A percentile compares a stretch with the other conserved stretches of the same genome.
Evolutionary conservation across 1,284 basidiomycete species (phyloP).

Genomic region (Boletus calvinii): DNA sequence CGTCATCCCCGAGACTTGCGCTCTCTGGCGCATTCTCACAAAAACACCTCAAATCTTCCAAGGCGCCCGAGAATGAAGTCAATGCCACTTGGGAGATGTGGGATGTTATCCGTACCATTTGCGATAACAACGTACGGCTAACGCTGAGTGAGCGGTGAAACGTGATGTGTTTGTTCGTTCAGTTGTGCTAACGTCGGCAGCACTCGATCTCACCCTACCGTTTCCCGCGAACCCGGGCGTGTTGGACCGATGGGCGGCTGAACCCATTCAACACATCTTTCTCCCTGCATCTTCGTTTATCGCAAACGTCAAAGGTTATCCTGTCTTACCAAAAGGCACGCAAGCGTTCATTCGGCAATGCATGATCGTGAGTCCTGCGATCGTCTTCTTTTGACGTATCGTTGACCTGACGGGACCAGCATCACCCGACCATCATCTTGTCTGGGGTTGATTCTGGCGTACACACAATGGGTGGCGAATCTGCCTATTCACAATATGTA

Average conservation of each 20-base stretch:
- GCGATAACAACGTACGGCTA: conserved; percentile 82
- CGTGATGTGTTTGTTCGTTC: conserved; percentile 6
- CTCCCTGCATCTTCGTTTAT: conserved; percentile 91
- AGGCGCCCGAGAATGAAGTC: conserved; percentile 57
- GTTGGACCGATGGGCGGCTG: conserved; percentile 86
- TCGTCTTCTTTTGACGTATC: conserved; percentile 15
- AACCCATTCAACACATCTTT: conserved; percentile 86
- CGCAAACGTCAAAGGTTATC: conserved; percentile 95
- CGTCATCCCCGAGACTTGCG: conserved; percentile 38
- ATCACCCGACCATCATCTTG: conserved; percentile 80
- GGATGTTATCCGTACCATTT: conserved; percentile 90
- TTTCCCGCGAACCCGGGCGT: conserved; percentile 72
- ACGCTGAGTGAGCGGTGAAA: conserved; percentile 77
- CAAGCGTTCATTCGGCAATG: conserved; percentile 87
- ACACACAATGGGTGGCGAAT: conserved; percentile 79
- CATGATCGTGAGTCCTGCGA: conserved; percentile 67
- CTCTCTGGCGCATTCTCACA: conserved; percentile 26
- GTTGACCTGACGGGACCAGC: conserved; percentile 44
- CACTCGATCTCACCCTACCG: conserved; percentile 87
- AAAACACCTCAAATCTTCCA: conserved; percentile 26
- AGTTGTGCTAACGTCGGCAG: conserved; percentile 41
- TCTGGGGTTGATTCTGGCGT: conserved; percentile 61
- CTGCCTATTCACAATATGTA: conserved; percentile 90
- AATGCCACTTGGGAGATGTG: conserved; percentile 97
- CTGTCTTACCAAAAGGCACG: conserved; percentile 90